Evolutionary conservation across 495 filamentous ascomycete genomes (phyloP).

Genomic region (Rhizodiscina lignyota): DNA sequence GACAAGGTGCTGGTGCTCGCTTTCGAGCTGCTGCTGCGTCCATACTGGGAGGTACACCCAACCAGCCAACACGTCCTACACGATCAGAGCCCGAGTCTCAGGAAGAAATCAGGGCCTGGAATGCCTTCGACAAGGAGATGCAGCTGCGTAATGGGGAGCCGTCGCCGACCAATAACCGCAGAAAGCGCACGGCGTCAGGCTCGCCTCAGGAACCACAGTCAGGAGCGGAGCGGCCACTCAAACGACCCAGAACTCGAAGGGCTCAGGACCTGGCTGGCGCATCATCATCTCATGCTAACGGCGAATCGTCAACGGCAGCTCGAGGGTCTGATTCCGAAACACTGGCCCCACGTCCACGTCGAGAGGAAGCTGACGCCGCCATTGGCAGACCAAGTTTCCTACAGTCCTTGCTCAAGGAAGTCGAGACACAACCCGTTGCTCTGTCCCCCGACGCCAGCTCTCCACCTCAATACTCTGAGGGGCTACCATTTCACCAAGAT

Average conservation of each 20-base stretch:
- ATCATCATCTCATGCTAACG: constrained; percentile 3
- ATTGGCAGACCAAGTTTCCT: constrained; percentile 47
- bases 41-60: constrained; percentile 27
- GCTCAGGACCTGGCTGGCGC: constrained; percentile 32
- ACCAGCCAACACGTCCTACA: constrained; percentile 20
- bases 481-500: constrained; percentile 26
- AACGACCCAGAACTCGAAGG: constrained; percentile 60
- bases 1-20: constrained; percentile 44
- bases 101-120: constrained; percentile 77
- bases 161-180: constrained; percentile 24
- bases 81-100: constrained; percentile 47
- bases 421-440: too few species aligned
- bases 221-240: constrained; percentile 60
- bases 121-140: constrained; percentile 68
- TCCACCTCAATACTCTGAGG: constrained; percentile 34
- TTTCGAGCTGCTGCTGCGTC: constrained; percentile 46
- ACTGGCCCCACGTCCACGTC: constrained; percentile 12
- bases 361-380: constrained; percentile 19
- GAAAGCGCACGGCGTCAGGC: constrained; percentile 71
- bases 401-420: constrained; percentile 69
- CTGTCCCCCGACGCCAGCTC: too few species aligned
- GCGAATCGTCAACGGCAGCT: constrained; percentile 8
- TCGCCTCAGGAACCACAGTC: constrained; percentile 48
- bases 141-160: constrained; percentile 28
- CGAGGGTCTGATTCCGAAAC: too few species aligned